Conservation (phyloP, 768 basidiomycete genomes). For the Tulasnella sp. region DNA sequence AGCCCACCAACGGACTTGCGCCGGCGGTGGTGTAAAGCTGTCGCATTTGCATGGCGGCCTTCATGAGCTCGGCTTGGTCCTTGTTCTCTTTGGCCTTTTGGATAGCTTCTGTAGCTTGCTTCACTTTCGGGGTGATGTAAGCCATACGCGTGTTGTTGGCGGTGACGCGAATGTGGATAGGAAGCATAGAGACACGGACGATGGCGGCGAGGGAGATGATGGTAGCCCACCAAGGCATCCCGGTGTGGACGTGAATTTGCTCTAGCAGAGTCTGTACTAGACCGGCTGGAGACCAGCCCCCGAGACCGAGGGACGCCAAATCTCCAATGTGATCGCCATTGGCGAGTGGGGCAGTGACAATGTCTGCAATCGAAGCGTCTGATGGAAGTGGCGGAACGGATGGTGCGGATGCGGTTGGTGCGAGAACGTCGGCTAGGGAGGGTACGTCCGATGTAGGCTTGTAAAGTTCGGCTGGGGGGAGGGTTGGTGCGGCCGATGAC, state of each 20-base stretch:
- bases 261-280: slow-evolving; percentile 55
- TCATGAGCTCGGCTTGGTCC: slow-evolving; percentile 34
- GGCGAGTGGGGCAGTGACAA: slow-evolving; percentile 2
- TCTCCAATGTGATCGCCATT: slow-evolving; percentile 35
- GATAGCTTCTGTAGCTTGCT: slow-evolving; percentile 20
- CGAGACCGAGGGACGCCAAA: slow-evolving; percentile 54
- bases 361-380: background rate
- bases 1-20: slow-evolving; percentile 43
- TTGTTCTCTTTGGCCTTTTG: slow-evolving; percentile 22
- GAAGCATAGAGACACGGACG: slow-evolving; percentile 50
- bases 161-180: slow-evolving; percentile 44
- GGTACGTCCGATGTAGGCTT: background rate
- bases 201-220: slow-evolving; percentile 53
- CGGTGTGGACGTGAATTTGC: slow-evolving; percentile 52
- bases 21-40: slow-evolving; percentile 52
- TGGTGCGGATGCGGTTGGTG: background rate
- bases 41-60: slow-evolving; percentile 35
- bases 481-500: background rate
- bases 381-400: background rate
- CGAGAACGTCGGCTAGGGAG: background rate
- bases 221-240: slow-evolving; percentile 76
- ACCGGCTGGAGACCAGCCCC: slow-evolving; percentile 53
- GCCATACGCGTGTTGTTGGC: slow-evolving; percentile 49
- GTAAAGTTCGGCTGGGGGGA: background rate
- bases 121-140: slow-evolving; percentile 45